phyloP scores from a whole-genome alignment of 164 flowering plant genomes.

The Dillenia turbinata region DNA sequence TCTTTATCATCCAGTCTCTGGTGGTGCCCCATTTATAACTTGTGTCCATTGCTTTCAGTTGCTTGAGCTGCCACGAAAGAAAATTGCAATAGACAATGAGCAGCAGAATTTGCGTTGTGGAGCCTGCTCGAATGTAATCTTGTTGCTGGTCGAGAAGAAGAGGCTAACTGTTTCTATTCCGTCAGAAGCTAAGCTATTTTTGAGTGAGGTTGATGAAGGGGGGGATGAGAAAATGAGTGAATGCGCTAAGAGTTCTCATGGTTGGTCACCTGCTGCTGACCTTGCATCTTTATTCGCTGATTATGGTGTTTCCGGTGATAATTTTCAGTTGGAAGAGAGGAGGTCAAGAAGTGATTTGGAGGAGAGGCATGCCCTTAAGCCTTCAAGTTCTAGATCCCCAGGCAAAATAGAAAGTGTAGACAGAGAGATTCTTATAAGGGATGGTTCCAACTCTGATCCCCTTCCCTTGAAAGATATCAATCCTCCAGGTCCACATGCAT shows the following conservation, averaged over 20 bases:
- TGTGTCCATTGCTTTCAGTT: constrained; percentile 70
- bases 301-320: constrained; percentile 23
- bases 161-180: constrained; percentile 34
- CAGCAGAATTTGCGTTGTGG: constrained; percentile 58
- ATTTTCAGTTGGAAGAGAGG: constrained; percentile 23
- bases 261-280: constrained; percentile 13
- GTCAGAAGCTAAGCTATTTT: constrained; percentile 7
- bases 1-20: constrained; percentile 47
- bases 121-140: constrained; percentile 53
- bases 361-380: constrained; percentile 15
- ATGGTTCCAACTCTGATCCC: constrained; percentile 14
- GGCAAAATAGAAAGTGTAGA: constrained; percentile 32
- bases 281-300: constrained; percentile 27
- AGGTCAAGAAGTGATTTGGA: constrained; percentile 23
- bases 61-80: constrained; percentile 55
- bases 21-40: constrained; percentile 77
- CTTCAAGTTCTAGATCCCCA: constrained; percentile 28
- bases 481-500: constrained; percentile 30
- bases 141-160: constrained; percentile 28
- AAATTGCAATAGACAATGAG: constrained; percentile 20
- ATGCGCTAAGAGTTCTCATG: constrained; percentile 11
- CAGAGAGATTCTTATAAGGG: constrained; percentile 17
- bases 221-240: constrained; percentile 20
- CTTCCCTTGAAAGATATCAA: constrained; percentile 10
- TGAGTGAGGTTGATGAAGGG: constrained; percentile 10